These are phyloP conservation scores for Candida yuanshanica DNA, from an alignment of 805 yeast genomes.

Conservation along the genomic window DNA sequence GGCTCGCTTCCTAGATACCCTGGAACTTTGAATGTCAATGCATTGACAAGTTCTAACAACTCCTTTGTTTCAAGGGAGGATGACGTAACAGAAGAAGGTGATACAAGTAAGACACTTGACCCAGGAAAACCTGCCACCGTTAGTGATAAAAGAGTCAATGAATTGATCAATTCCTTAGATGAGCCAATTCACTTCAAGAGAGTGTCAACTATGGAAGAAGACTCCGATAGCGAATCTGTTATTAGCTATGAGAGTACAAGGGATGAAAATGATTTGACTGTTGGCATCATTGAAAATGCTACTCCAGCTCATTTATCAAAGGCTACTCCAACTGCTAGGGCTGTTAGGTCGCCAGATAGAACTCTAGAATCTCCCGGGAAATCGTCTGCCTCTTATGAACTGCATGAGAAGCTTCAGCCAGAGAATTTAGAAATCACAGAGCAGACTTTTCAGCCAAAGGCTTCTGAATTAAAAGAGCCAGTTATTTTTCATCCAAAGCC, in stretches of 20 bases:
- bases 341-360: slow-evolving; percentile 9
- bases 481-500: slow-evolving; percentile 8
- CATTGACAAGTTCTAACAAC: slow-evolving; percentile 26
- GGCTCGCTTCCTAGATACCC: slow-evolving; percentile 38
- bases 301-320: slow-evolving; percentile 14
- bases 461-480: slow-evolving; percentile 6
- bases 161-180: slow-evolving; percentile 27
- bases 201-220: slow-evolving; percentile 32
- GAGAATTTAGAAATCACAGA: neutral
- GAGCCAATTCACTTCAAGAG: slow-evolving; percentile 37
- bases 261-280: slow-evolving; percentile 9
- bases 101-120: slow-evolving; percentile 35
- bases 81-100: slow-evolving; percentile 4
- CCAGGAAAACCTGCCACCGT: slow-evolving; percentile 33
- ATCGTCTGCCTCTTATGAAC: neutral
- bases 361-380: no score
- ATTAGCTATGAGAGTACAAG: slow-evolving; percentile 8
- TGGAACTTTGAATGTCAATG: slow-evolving; percentile 42
- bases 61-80: slow-evolving; percentile 10
- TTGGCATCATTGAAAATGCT: slow-evolving; percentile 13
- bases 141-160: slow-evolving; percentile 14
- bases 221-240: slow-evolving; percentile 19
- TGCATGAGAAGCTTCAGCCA: neutral
- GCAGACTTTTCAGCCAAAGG: neutral
- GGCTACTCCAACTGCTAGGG: slow-evolving; percentile 15